phyloP scores from a whole-genome alignment of 2,329 filamentous ascomycete species.

The Aspergillus sp. region DNA sequence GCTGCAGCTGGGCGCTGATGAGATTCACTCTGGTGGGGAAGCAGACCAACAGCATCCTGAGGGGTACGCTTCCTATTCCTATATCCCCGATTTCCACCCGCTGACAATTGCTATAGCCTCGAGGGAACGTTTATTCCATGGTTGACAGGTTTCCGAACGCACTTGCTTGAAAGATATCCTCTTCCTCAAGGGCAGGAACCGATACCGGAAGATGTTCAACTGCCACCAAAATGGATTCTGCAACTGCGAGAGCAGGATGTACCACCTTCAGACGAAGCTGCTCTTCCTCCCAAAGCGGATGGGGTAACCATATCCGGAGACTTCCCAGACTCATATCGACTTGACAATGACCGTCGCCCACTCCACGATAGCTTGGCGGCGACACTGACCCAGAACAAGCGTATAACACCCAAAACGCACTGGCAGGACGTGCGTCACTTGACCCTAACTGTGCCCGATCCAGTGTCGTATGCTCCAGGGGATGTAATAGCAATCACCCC shows the following conservation, averaged over 20 bases:
- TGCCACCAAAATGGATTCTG: conserved; percentile 73
- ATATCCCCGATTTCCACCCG: neutral
- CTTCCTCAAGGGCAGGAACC: conserved; percentile 65
- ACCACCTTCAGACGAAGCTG: neutral
- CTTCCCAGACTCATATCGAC: conserved; percentile 24
- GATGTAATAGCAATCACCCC: conserved; percentile 81
- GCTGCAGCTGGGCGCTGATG: conserved; percentile 74
- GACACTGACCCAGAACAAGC: conserved; percentile 63
- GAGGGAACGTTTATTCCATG: conserved; percentile 81
- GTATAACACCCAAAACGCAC: conserved; percentile 73
- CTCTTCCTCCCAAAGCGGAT: conserved; percentile 2
- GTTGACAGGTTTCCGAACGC: conserved; percentile 66
- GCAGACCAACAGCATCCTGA: conserved; percentile 92
- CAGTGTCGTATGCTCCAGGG: conserved; percentile 63
- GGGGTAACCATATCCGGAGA: conserved; percentile 11
- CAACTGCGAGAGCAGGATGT: conserved; percentile 11
- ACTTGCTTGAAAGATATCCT: conserved; percentile 67
- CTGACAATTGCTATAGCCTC: conserved; percentile 53
- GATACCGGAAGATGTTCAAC: conserved; percentile 70
- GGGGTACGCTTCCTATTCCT: conserved; percentile 57
- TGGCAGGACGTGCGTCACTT: conserved; percentile 93
- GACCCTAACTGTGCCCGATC: conserved; percentile 53
- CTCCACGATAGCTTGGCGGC: conserved; percentile 60
- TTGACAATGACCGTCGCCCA: conserved; percentile 52
- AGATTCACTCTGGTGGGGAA: conserved; percentile 77